phyloP scores from a whole-genome alignment of 306 rosid genomes.

The Lathyrus oleraceus region DNA sequence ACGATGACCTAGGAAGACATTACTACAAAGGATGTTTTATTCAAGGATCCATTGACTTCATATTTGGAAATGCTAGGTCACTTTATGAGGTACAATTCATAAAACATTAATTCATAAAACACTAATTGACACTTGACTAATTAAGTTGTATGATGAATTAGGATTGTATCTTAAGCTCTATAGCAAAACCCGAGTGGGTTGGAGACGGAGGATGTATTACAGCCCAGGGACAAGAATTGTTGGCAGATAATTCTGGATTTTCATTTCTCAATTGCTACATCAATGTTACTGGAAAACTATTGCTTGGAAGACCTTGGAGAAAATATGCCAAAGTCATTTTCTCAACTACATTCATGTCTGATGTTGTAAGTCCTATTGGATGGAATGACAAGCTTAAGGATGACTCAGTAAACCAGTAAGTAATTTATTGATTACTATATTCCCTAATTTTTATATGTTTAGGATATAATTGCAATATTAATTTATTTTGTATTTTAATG shows the following conservation, averaged over 20 bases:
- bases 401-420: conserved; percentile 53
- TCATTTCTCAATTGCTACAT: conserved; percentile 74
- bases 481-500: not conserved
- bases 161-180: conserved; percentile 49
- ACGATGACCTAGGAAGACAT: no score
- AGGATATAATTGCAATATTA: not conserved
- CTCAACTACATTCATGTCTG: conserved; percentile 60
- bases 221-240: conserved; percentile 57
- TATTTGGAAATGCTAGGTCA: no score
- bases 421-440: not conserved
- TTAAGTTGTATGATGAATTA: no score
- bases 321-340: conserved; percentile 58
- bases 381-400: conserved; percentile 68
- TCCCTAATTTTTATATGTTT: not conserved
- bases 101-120: no score
- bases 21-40: no score
- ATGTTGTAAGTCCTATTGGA: conserved; percentile 54
- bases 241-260: conserved; percentile 55
- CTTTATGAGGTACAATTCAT: no score
- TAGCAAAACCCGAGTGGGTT: conserved; percentile 43
- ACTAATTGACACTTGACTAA: no score
- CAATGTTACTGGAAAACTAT: conserved; percentile 61
- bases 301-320: conserved; percentile 93
- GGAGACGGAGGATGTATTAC: conserved; percentile 67
- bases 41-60: no score